phyloP scores from a whole-genome alignment of 768 basidiomycete genomes.

The Pleurotus djamor region DNA sequence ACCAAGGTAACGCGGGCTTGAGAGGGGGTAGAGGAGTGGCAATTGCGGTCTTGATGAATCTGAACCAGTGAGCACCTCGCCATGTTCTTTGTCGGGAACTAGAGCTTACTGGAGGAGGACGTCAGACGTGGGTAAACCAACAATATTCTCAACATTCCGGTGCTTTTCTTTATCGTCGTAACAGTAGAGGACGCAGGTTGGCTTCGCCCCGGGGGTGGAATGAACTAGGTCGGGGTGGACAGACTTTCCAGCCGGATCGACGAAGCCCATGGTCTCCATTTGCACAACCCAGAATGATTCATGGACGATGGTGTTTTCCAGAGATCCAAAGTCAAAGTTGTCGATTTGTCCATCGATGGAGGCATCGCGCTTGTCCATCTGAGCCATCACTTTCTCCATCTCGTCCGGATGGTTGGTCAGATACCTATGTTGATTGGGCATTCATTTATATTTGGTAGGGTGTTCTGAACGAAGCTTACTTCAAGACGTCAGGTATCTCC shows the following conservation, averaged over 20 bases:
- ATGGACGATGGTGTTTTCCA: constrained; percentile 18
- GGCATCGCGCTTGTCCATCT: constrained; percentile 6
- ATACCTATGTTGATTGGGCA: constrained; percentile 12
- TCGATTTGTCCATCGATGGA: constrained; percentile 15
- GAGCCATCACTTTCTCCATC: constrained; percentile 16
- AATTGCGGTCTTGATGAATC: constrained; percentile 23
- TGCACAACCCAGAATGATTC: constrained; percentile 31
- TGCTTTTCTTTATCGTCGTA: constrained; percentile 25
- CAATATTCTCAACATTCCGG: constrained; percentile 17
- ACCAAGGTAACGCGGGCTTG: constrained; percentile 22
- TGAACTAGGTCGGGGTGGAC: constrained; percentile 13
- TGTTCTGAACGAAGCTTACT: constrained; percentile 8
- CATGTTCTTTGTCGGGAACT: neutral
- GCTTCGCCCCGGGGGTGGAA: constrained; percentile 16
- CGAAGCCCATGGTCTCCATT: constrained; percentile 23
- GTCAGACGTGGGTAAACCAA: constrained; percentile 25
- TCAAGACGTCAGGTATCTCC: constrained; percentile 19
- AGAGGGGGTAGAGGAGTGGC: constrained; percentile 25
- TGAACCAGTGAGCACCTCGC: constrained; percentile 11
- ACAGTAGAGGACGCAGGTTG: constrained; percentile 21
- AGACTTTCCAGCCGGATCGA: constrained; percentile 13
- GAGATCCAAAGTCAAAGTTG: constrained; percentile 17
- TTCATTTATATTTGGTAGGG: neutral
- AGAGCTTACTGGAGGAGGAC: constrained; percentile 22
- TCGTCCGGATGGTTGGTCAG: constrained; percentile 20